Evolutionary conservation across 345 rosid species (phyloP), one percentile per base, ranked within the genome.

Genomic region (Gynandropsis gynandra): DNA sequence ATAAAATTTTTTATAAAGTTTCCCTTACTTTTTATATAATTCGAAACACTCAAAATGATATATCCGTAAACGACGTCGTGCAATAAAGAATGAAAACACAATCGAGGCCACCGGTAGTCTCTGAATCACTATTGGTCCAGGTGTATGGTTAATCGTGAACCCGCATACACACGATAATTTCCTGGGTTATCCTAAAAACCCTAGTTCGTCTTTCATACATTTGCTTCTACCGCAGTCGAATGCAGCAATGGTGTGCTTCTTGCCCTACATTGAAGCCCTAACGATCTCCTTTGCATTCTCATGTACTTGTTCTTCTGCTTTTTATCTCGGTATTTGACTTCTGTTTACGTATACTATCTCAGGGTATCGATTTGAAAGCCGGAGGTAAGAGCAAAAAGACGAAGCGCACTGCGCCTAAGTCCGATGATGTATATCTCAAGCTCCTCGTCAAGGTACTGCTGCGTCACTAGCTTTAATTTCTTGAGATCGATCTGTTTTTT

Each of bases 331-430:
- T 37, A 1, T 37, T 8, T 10, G 4, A 15, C 12, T 50, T 52
- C 16, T 4, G 42, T 24, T 24, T 24, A 2, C 29, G n/a, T n/a
- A n/a, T n/a, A n/a, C n/a, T n/a, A 16, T 56, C 31, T 16, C 68
- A 80, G 93, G 93, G 93, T 20, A 80, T 83, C 69, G 85, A 83
- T 66, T 59, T 83, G 72, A 59, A 70, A 55, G 85, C 85, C 11
- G 93, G 88, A 17, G 88, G 88, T 35, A 79, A 81, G 93, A 74
- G 78, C 69, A 84, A 79, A 75, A 78, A 74, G 73, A 71, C 85
- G 31, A 78, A 79, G 71, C 58, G 88, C 9, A 81, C 81, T 6
- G 85, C 80, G 0, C 85, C 93, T 10, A 84, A 81, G 39, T 81
- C 88, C 4, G 71, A 80, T 10, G 93, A 83, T 76, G 60, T 83